Base-by-base conservation (phyloP, 129 eudicot genomes). In the Pseudognaphalium luteoalbum region DNA sequence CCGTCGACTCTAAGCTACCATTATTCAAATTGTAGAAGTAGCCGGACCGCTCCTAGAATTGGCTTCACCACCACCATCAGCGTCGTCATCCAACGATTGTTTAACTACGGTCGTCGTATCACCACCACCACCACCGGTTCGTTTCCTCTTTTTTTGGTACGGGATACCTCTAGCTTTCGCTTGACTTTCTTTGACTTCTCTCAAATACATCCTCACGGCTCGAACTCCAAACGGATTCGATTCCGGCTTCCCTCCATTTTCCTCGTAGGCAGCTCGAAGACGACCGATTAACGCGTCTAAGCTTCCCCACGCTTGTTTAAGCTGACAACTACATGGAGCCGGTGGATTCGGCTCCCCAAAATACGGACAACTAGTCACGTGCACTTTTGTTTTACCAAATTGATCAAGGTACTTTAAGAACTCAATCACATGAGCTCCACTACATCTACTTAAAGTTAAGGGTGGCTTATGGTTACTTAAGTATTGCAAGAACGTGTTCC, bases 121-220 rank as follows among this genome's bases (percentile, higher is more conserved):
- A 34, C 73, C 62, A 16, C 28, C 28, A 25, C 28, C 28, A 25
- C 71, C 61, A 12, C 52, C 60, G 2, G 85, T 69, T 14, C 91
- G 74, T 80, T 90, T 90, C 15, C 92, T 78, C 83, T 87, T 90
- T 85, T 90, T 90, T 69, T 90, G 92, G 34, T 85, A 90, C 66
- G 92, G 92, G n/a, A 90, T 83, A 3, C 96, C 96, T n/a, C 96
- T 80, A 30, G 96, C 96, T 57, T 83, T 87, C 0, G 96, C 89
- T 60, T 90, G 96, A 72, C 88, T 79, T 60, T 87, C 92, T n/a
- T 88, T 83, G 7, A 90, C 96, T 61, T 90, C 96, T 57, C 96
- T 84, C 12, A 90, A 70, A 52, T 90, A 90, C 74, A 87, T 87
- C 81, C 96, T 81, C 16, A 90, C 96, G 2, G 96, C 90, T 39